Base-by-base conservation (phyloP, 73 alveolate species). In the Breviolum minutum region DNA sequence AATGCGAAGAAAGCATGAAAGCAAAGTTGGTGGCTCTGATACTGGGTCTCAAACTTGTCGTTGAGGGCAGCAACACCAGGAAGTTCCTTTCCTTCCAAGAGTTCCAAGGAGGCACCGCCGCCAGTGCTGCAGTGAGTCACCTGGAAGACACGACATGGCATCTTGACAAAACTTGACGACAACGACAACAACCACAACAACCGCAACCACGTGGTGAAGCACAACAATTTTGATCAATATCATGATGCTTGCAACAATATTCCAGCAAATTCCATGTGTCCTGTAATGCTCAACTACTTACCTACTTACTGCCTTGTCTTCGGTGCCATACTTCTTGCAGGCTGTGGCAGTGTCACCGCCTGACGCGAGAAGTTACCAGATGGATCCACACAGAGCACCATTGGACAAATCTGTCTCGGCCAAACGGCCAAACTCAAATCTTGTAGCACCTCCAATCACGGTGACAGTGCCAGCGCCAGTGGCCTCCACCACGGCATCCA, bases 71-170 rank as follows among this genome's bases (percentile, higher is more conserved):
- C 89, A 66, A 81, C 89, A 8, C 89, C 89, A 7, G 89, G 89
- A 32, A 81, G 89, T 27, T 81, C 89, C 89, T 99, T 99, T 70
- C 99, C 99, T 95, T 99, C 99, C 62, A 99, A 84, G 40, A 99
- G 99, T 99, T 99, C 99, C 69, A 99, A 89, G 60, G 99, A 95
- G 48, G 99, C 99, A 82, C 99, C 99, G 91, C 99, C 99, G 48
- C 99, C 99, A 20, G 99, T 99, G 74, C 99, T 97, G 92, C 99
- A 99, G 97, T 99, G 99, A 1, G 96, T 89, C 30, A 89, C 96
- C 86, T 89, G 60, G 26, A 10, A 11, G n/a, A 24, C 77, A 14
- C 61, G 40, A 22, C 83, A 26, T 13, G 1, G 54, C 48, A 13
- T 22, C 40, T 22, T 9, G 11, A 26, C 54, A 73, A 22, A 9